A percentile compares a stretch with the other conserved stretches of the same genome.
Conservation (phyloP, 2,329 filamentous ascomycete genomes). For the Verticillium nubilum region DNA sequence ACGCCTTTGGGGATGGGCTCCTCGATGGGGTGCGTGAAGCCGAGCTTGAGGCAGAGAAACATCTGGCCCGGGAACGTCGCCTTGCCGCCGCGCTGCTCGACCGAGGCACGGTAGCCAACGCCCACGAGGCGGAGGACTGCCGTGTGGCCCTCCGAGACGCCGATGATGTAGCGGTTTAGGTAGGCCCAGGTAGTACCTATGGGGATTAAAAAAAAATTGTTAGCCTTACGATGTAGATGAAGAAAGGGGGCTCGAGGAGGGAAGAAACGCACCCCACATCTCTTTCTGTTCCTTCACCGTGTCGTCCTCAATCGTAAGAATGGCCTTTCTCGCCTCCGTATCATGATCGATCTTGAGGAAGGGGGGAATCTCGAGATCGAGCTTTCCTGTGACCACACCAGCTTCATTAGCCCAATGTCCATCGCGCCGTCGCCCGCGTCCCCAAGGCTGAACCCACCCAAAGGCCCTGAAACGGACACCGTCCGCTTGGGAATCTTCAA, state of each 20-base stretch:
- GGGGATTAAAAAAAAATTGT: neutral
- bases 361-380: slow-evolving; percentile 72
- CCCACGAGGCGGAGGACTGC: slow-evolving; percentile 89
- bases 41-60: slow-evolving; percentile 90
- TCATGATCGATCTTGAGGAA: slow-evolving; percentile 73
- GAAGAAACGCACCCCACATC: slow-evolving; percentile 77
- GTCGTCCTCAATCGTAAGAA: slow-evolving; percentile 64
- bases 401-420: neutral
- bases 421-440: neutral
- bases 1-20: slow-evolving; percentile 77
- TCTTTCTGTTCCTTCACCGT: slow-evolving; percentile 70
- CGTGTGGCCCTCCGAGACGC: slow-evolving; percentile 93
- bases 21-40: slow-evolving; percentile 94
- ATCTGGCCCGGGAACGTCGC: slow-evolving; percentile 76
- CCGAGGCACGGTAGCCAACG: slow-evolving; percentile 86
- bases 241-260: neutral
- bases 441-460: slow-evolving; percentile 51
- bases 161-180: slow-evolving; percentile 83
- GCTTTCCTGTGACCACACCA: slow-evolving; percentile 47
- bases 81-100: slow-evolving; percentile 71
- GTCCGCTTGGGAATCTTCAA: slow-evolving; percentile 58
- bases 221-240: neutral
- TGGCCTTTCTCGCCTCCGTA: slow-evolving; percentile 53
- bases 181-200: slow-evolving; percentile 85
- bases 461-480: slow-evolving; percentile 73